Conservation (phyloP, 179 eudicot species). For the Pouteria campechiana region DNA sequence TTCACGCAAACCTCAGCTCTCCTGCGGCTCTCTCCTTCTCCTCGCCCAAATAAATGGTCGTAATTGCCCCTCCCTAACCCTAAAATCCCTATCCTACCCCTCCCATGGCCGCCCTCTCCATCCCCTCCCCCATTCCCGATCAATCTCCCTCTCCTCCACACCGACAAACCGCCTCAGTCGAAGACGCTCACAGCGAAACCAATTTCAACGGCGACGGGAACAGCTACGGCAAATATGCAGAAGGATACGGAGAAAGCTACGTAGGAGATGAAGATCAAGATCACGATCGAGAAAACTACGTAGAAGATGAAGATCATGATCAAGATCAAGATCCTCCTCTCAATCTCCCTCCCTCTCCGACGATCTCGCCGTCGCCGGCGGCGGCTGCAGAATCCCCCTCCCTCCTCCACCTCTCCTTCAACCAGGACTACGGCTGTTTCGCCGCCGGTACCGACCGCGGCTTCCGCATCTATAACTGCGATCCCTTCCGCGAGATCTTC, state of each 20-base stretch:
- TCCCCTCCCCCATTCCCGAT: not conserved
- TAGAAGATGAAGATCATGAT: too few species aligned
- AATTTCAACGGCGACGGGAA: not conserved
- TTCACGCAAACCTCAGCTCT: not conserved
- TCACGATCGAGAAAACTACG: too few species aligned
- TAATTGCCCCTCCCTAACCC: not conserved
- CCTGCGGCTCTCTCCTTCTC: not conserved
- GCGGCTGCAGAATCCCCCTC: not conserved
- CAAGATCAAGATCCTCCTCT: too few species aligned
- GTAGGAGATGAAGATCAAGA: too few species aligned
- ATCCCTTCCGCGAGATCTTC: constrained; percentile 46
- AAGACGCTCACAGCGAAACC: not conserved
- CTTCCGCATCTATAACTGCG: constrained; percentile 48
- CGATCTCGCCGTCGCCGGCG: not conserved
- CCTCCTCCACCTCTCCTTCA: constrained; percentile 44
- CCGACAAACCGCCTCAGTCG: not conserved
- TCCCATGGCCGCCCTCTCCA: not conserved
- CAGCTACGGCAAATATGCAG: too few species aligned
- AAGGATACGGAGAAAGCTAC: too few species aligned
- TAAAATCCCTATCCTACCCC: not conserved
- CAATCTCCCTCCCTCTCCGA: not conserved
- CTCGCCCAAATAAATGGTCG: not conserved
- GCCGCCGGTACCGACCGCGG: constrained; percentile 55
- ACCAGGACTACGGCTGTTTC: constrained; percentile 67
- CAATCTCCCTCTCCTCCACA: not conserved